These are phyloP conservation scores for Alternaria viburni DNA, from an alignment of 2,329 filamentous ascomycete species.

Conservation along the genomic window DNA sequence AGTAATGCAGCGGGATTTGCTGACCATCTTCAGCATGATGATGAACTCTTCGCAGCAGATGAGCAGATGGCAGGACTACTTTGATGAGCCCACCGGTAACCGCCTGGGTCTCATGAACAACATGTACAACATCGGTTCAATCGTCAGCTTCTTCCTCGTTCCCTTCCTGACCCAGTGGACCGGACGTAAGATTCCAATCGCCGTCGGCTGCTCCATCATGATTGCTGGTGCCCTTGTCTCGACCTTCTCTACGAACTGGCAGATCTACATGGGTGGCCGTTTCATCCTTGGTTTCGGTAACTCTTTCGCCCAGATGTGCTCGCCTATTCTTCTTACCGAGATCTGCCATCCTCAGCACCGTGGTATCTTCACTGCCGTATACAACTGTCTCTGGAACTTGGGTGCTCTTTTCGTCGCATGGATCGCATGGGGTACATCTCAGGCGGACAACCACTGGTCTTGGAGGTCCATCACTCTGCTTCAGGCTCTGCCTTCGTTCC, in stretches of 20 bases:
- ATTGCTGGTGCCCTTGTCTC: constrained; percentile 49
- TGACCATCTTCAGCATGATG: constrained; percentile 45
- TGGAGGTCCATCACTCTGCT: constrained; percentile 60
- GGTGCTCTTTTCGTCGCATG: constrained; percentile 64
- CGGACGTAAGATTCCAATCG: constrained; percentile 53
- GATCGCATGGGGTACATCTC: constrained; percentile 55
- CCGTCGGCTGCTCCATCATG: constrained; percentile 54
- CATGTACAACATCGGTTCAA: constrained; percentile 51
- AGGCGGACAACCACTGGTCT: constrained; percentile 55
- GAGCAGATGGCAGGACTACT: constrained; percentile 46
- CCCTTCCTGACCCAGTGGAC: constrained; percentile 50
- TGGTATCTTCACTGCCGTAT: constrained; percentile 67
- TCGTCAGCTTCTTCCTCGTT: constrained; percentile 44
- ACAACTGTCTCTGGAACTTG: constrained; percentile 72
- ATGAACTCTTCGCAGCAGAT: constrained; percentile 54
- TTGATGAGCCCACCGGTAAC: constrained; percentile 47
- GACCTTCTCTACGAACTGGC: constrained; percentile 31
- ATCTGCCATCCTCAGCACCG: constrained; percentile 72
- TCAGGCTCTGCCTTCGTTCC: constrained; percentile 56
- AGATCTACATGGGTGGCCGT: constrained; percentile 64
- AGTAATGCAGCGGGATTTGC: background rate
- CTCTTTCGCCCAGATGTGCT: constrained; percentile 67
- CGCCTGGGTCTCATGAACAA: constrained; percentile 55
- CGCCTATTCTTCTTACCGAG: constrained; percentile 69
- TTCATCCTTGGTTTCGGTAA: constrained; percentile 72